These are phyloP conservation scores for Lagenidium giganteum DNA, from an alignment of 352 stramenopile species.

Conservation along the genomic window DNA sequence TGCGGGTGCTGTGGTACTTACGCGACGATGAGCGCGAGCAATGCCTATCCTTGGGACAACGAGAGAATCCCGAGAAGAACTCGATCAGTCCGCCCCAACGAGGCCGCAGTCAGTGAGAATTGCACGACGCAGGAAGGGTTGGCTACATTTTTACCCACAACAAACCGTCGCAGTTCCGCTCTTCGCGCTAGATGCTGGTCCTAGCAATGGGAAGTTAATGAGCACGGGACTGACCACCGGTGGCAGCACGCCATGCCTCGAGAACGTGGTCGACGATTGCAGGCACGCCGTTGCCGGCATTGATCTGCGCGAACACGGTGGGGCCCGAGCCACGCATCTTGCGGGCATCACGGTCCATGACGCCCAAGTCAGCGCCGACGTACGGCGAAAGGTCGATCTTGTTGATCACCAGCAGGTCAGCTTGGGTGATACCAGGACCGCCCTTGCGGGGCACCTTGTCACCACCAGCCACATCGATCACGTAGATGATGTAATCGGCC, in stretches of 20 bases:
- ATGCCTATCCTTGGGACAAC: no score
- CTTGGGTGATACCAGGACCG: conserved; percentile 96
- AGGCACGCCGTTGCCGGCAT: conserved; percentile 81
- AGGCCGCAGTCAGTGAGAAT: no score
- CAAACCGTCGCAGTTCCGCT: no score
- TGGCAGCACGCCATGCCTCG: conserved; percentile 20
- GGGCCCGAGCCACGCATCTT: conserved; percentile 93
- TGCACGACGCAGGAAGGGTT: no score
- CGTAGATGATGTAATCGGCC: conserved; percentile 98
- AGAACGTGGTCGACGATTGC: conserved; percentile 89
- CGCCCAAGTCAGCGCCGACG: conserved; percentile 91
- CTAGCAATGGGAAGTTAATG: no score
- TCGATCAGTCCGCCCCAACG: no score
- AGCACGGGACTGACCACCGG: no score
- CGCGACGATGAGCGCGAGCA: no score
- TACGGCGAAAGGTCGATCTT: conserved; percentile 97
- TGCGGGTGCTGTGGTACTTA: no score
- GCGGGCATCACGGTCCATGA: conserved; percentile 95
- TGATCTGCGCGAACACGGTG: conserved; percentile 96
- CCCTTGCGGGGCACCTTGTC: conserved; percentile 98
- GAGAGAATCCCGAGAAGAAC: no score
- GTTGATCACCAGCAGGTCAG: conserved; percentile 97
- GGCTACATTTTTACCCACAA: no score
- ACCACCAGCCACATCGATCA: conserved; percentile 97
- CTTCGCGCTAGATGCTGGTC: no score